These are phyloP conservation scores for Citrullus mucosospermus DNA, from an alignment of 306 rosid genomes.

Conservation along the genomic window DNA sequence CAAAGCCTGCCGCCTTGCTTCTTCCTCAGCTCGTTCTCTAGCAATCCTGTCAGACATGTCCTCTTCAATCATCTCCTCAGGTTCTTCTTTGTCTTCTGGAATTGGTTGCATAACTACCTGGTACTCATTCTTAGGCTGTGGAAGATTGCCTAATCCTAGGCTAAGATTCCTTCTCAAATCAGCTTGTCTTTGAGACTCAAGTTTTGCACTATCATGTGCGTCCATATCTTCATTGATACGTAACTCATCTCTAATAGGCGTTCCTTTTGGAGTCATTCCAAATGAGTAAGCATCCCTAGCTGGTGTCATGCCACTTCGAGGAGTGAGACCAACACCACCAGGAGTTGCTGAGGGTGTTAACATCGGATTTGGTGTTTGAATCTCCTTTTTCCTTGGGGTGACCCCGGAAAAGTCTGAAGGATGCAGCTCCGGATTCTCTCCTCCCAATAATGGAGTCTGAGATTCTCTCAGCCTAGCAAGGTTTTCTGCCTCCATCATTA, in stretches of 20 bases:
- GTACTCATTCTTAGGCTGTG: constrained; percentile 82
- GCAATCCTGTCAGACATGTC: constrained; percentile 95
- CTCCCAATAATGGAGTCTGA: constrained; percentile 90
- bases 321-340: constrained; percentile 66
- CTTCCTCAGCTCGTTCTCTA: constrained; percentile 83
- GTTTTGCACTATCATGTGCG: constrained; percentile 46
- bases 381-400: constrained; percentile 77
- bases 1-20: constrained; percentile 67
- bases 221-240: constrained; percentile 76
- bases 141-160: constrained; percentile 55
- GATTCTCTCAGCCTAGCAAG: constrained; percentile 92
- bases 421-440: constrained; percentile 87
- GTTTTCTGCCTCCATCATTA: constrained; percentile 96
- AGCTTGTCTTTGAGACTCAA: constrained; percentile 69
- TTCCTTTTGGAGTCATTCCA: constrained; percentile 76
- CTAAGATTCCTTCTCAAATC: constrained; percentile 57
- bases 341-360: constrained; percentile 90
- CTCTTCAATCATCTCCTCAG: constrained; percentile 71
- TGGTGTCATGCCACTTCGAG: constrained; percentile 75
- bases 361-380: constrained; percentile 74
- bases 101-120: constrained; percentile 77
- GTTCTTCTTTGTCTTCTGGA: constrained; percentile 68
- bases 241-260: constrained; percentile 85
- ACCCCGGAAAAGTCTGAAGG: constrained; percentile 97
- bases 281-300: constrained; percentile 71